These are phyloP conservation scores for Phytophthora capsici DNA, from an alignment of 352 stramenopile species.

Conservation along the genomic window DNA sequence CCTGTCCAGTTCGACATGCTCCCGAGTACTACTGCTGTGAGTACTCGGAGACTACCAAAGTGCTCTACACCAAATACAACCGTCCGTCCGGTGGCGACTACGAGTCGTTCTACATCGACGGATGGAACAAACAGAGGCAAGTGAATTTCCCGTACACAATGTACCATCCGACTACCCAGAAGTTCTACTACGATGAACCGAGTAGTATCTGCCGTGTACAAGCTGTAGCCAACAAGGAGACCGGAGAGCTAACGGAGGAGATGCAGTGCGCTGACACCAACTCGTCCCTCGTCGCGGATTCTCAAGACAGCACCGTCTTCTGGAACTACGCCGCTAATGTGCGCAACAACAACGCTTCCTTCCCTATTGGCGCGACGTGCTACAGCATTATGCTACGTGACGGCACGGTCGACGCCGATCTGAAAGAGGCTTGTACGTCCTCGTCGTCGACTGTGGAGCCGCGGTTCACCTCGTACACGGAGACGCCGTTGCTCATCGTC, in stretches of 20 bases:
- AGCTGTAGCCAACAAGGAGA: slow-evolving; percentile 22
- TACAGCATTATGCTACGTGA: slow-evolving; percentile 39
- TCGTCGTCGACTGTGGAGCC: slow-evolving; percentile 11
- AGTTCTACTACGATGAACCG: slow-evolving; percentile 45
- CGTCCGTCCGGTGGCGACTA: slow-evolving; percentile 33
- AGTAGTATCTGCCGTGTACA: slow-evolving; percentile 39
- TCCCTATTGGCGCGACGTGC: slow-evolving; percentile 50
- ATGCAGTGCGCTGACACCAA: slow-evolving; percentile 44
- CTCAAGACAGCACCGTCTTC: slow-evolving; percentile 43
- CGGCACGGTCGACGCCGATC: slow-evolving; percentile 26
- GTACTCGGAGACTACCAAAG: slow-evolving; percentile 34
- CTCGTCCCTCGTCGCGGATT: slow-evolving; percentile 33
- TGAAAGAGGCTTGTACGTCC: slow-evolving; percentile 28
- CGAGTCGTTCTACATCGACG: slow-evolving; percentile 41
- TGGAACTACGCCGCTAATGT: slow-evolving; percentile 48
- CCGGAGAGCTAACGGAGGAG: slow-evolving; percentile 32
- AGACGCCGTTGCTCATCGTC: slow-evolving; percentile 35
- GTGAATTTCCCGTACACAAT: slow-evolving; percentile 46
- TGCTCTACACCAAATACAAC: slow-evolving; percentile 45
- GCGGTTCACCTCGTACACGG: slow-evolving; percentile 33
- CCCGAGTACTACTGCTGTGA: slow-evolving; percentile 47
- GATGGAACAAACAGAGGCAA: slow-evolving; percentile 39
- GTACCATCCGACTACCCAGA: slow-evolving; percentile 39
- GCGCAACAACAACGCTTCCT: slow-evolving; percentile 58
- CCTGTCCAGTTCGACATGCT: slow-evolving; percentile 42